Evolutionary conservation across 768 basidiomycete species (phyloP).

Genomic region (Artomyces pyxidatus): DNA sequence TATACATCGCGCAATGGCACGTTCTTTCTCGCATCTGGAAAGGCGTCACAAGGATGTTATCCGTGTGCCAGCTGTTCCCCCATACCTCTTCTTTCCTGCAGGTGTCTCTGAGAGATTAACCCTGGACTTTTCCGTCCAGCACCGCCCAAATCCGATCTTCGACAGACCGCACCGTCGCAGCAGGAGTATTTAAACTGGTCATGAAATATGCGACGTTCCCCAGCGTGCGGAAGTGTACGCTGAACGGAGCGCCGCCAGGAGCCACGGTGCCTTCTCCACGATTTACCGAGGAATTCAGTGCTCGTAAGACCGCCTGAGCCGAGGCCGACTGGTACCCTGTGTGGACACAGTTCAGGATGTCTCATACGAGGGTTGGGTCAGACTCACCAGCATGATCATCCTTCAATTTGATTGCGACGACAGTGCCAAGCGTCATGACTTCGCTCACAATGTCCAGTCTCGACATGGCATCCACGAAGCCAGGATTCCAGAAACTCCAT

Average conservation of each 20-base stretch:
- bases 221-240: slow-evolving; percentile 80
- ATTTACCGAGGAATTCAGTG: slow-evolving; percentile 32
- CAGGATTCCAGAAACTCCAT: slow-evolving; percentile 88
- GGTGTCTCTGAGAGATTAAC: background rate
- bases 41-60: too few relatives aligned
- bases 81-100: too few relatives aligned
- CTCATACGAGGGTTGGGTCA: background rate
- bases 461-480: slow-evolving; percentile 62
- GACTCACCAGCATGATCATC: slow-evolving; percentile 46
- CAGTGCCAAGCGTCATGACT: slow-evolving; percentile 82
- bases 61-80: too few relatives aligned
- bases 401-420: slow-evolving; percentile 70
- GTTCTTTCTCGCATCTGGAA: background rate
- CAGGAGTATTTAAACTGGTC: slow-evolving; percentile 70
- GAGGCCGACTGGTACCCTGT: slow-evolving; percentile 49
- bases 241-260: slow-evolving; percentile 49
- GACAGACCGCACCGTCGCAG: slow-evolving; percentile 43
- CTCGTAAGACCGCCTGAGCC: slow-evolving; percentile 52
- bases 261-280: slow-evolving; percentile 28
- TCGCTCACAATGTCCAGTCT: slow-evolving; percentile 49
- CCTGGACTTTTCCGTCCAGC: slow-evolving; percentile 9
- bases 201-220: slow-evolving; percentile 94
- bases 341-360: background rate
- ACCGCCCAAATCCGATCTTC: slow-evolving; percentile 54
- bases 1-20: background rate